A percentile compares a stretch with the other conserved stretches of the same genome.
phyloP scores from a whole-genome alignment of 2,329 filamentous ascomycete genomes.

The Zarea fungicola region DNA sequence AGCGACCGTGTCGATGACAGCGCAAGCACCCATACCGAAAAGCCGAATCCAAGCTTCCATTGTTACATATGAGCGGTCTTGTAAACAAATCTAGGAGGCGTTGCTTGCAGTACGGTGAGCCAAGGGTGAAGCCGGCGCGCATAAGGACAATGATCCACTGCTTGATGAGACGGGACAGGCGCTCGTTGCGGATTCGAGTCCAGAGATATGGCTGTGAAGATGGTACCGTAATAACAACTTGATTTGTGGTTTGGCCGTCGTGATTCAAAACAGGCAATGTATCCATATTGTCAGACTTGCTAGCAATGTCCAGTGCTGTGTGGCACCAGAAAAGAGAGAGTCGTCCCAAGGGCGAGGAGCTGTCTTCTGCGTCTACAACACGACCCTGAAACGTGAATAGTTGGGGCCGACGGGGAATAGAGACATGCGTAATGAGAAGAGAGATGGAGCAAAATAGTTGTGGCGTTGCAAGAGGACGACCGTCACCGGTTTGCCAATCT shows the following conservation, averaged over 20 bases:
- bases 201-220: neutral
- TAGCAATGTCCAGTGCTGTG: neutral
- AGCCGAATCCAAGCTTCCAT: neutral
- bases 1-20: neutral
- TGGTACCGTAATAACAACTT: neutral
- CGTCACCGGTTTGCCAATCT: too few relatives aligned
- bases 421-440: too few relatives aligned
- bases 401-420: too few relatives aligned
- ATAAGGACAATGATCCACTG: neutral
- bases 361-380: too few relatives aligned
- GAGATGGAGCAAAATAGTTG: too few relatives aligned
- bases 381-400: too few relatives aligned
- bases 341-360: neutral
- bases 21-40: neutral
- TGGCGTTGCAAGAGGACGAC: too few relatives aligned
- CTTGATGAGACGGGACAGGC: neutral
- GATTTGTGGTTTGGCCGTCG: neutral
- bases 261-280: neutral
- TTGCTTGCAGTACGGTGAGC: neutral
- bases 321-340: neutral
- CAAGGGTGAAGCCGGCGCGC: neutral
- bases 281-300: neutral
- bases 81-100: neutral
- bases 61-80: neutral
- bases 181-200: neutral